Evolutionary conservation across 129 eudicot genomes (phyloP), one percentile per base, ranked within the genome.

Genomic region (Sambucus nigra): DNA sequence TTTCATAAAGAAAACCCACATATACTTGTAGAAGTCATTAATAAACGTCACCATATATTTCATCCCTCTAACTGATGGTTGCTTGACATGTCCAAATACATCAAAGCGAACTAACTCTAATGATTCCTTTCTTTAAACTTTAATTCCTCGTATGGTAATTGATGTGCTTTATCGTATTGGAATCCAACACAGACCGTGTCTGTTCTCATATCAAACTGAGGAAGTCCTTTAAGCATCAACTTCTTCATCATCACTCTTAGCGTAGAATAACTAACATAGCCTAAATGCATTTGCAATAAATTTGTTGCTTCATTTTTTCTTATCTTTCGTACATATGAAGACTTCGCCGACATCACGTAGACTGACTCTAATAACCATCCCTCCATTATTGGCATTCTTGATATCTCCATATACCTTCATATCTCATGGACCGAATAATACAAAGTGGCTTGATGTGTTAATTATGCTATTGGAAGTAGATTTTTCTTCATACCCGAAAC

Each of bases 31-130:
- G 25, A 47, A 61, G n/a, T 48, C 67, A 32, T 61, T 47, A 28
- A 47, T 61, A n/a, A 61, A 61, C 2, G 67, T 61, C n/a, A 61
- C 19, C 67, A 47, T 61, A 5, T 61, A 61, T 14, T 29, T 3
- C 10, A 20, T 32, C 7, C 57, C 47, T 5, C 56, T 20, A 20
- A 22, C 15, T 4, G 57, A 48, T 2, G 57, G 15, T 16, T 47
- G 55, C 1, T 61, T 61, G 9, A 61, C 46, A 1, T 3, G 16
- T 9, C 67, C 47, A 61, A 61, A 48, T 19, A 61, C 52, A 32
- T 61, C 48, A 5, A 47, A 61, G 35, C 31, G 23, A 1, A 46
- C 22, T 0, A 61, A 3, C 33, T 61, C 47, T 13, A 61, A 32
- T 12, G 67, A 27, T 5, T 32, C 2, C 31, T 28, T 28, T 55